Base-by-base conservation (phyloP, 2,329 filamentous ascomycete genomes). In the Ilyonectria sp. region DNA sequence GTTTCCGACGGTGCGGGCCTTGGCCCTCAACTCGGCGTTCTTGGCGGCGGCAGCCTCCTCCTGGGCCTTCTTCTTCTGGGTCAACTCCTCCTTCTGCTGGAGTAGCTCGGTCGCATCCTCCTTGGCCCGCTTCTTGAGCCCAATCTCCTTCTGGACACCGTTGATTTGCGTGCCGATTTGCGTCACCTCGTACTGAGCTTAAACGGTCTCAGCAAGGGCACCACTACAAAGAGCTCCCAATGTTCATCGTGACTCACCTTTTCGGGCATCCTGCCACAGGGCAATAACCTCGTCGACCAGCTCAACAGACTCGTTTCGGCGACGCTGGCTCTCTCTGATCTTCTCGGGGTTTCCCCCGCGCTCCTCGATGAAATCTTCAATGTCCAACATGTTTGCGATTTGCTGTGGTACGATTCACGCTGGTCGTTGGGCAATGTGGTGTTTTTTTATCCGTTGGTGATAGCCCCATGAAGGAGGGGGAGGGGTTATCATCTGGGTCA, bases 81-180 rank as follows among this genome's bases (percentile, higher is more conserved):
- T 92, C 55, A 97, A 83, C 4, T 91, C 89, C 57, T 86, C 86
- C 83, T 97, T 98, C 80, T 95, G 86, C 78, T 91, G 85, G 65
- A 98, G 86, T 68, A 98, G 85, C 46, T 94, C 92, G 74, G 90
- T 90, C 46, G 94, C 94, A 79, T 95, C 91, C 84, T 97, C 94
- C 86, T 98, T 97, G 74, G 91, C 91, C 89, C 97, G 97, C 86
- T 97, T 97, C 87, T 95, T 97, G 77, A 89, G 85, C 19, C 93
- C 94, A 78, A 98, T 97, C 80, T 94, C 90, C 83, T 97, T 97
- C 81, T 97, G 93, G 33, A 94, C 88, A 21, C 89, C 91, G 83
- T 98, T 98, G 82, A 97, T 95, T 84, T 93, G 91, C 76, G 90
- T 91, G 73, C 92, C 92, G 74, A 96, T 88, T 80, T 97, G 94